Evolutionary conservation across 2,329 filamentous ascomycete genomes (phyloP).

Genomic region (Diaporthe nobilis): DNA sequence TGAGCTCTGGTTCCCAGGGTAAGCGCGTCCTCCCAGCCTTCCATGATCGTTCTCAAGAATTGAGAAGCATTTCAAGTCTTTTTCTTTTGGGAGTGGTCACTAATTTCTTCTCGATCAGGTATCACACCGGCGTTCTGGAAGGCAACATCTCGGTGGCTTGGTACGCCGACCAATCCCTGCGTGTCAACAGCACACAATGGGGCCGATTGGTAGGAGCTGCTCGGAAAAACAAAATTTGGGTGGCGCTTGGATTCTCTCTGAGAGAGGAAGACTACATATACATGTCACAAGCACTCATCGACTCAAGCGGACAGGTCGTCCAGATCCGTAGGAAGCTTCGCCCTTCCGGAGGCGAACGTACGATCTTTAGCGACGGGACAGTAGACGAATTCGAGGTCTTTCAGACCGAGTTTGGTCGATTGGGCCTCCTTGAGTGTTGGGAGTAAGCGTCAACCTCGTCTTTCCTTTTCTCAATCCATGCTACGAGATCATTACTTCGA

Average conservation of each 20-base stretch:
- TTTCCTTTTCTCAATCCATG: too few relatives aligned
- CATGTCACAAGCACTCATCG: constrained; percentile 2
- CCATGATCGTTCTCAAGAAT: not conserved
- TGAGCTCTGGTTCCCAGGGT: constrained; percentile 22
- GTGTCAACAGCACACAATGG: constrained; percentile 10
- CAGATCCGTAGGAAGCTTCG: constrained; percentile 21
- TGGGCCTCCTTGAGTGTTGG: constrained; percentile 9
- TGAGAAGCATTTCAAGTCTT: too few relatives aligned
- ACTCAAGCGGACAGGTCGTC: not conserved
- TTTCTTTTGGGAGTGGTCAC: not conserved
- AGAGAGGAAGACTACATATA: not conserved
- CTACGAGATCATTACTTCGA: not conserved
- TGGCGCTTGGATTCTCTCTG: not conserved
- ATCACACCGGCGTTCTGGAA: not conserved
- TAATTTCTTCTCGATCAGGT: not conserved
- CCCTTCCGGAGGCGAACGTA: constrained; percentile 4
- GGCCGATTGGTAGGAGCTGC: not conserved
- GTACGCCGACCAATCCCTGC: constrained; percentile 6
- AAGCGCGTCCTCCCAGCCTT: not conserved
- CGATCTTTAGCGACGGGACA: not conserved
- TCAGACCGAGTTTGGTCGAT: not conserved
- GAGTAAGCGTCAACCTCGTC: not conserved
- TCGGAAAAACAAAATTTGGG: not conserved
- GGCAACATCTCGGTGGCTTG: constrained; percentile 5
- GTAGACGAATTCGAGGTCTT: not conserved